Base-by-base conservation (phyloP, 73 alveolate species). In the Blepharisma japonicum region DNA sequence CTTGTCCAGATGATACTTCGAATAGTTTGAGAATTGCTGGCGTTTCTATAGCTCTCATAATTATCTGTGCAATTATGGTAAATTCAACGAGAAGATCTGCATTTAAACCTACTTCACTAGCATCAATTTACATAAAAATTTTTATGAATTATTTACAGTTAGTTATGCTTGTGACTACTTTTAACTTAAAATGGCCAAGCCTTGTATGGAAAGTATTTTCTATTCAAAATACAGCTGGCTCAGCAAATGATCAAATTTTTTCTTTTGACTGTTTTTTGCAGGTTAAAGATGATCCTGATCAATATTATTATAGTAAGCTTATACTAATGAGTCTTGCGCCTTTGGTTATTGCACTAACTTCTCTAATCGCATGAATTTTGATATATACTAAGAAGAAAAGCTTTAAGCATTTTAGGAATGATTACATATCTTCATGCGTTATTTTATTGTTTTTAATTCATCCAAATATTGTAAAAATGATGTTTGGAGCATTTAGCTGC, bases 1-100 rank as follows among this genome's bases (percentile, higher is more conserved):
- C 7, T 6, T 88, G 95, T 55, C 95, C 95, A 20, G 39, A n/a
- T 3, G n/a, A 20, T 3, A 51, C 71, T 8, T 38, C 80, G 7
- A 78, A 68, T 32, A 9, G 45, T 21, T 6, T 67, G 9, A 18
- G 68, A 8, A n/a, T 61, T 25, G n/a, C 23, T 14, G 14, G 14
- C 46, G 18, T 61, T 61, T 61, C 23, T 8, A 20, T 61, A 61
- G 3, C 5, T 7, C 38, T n/a, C 18, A 71, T 80, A 11, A 7
- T 11, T 50, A 18, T 72, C 21, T 71, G 54, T 6, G 54, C 23
- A 25, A 39, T 80, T 45, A 21, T 71, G 20, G 77, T 80, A 9
- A 48, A 27, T 6, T 6, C 32, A 8, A 68, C 71, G 0, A 0
- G 74, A 8, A 51, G 11, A 11, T n/a, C 78, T 6, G 77, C 87